Evolutionary conservation across 345 rosid genomes (phyloP).

Genomic region (Populus alba): DNA sequence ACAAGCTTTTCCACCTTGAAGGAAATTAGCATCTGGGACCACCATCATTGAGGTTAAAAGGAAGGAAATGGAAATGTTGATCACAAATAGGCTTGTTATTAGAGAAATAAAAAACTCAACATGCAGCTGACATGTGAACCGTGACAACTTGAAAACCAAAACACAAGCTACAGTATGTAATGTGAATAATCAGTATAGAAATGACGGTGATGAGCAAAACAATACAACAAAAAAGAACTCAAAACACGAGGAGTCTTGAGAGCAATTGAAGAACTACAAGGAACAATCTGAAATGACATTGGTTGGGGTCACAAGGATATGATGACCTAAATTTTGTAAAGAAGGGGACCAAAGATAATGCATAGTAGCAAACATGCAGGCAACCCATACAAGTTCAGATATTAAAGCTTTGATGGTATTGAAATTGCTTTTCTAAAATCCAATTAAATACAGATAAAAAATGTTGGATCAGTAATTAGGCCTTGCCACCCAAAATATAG

Average conservation of each 20-base stretch:
- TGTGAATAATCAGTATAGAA: neutral
- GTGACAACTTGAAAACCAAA: neutral
- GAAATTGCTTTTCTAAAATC: neutral
- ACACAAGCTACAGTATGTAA: neutral
- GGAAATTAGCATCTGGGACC: slow-evolving; percentile 62
- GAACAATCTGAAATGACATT: neutral
- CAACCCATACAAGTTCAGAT: neutral
- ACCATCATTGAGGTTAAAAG: slow-evolving; percentile 9
- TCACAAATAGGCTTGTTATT: neutral
- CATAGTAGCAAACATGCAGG: neutral
- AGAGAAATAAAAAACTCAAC: neutral
- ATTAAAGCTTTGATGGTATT: neutral
- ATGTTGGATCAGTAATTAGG: neutral
- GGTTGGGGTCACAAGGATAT: neutral
- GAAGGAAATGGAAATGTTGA: neutral
- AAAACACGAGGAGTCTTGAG: neutral
- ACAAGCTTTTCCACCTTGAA: slow-evolving; percentile 82
- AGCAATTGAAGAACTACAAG: too few species aligned
- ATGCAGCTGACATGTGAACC: neutral
- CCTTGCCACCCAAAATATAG: neutral
- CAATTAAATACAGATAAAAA: neutral
- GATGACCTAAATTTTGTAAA: neutral
- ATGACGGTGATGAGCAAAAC: neutral
- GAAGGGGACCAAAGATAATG: neutral
- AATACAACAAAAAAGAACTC: neutral